Percentiles rank a stretch among this genome's conserved stretches.
Evolutionary conservation across 352 stramenopile species (phyloP).

Genomic region (Globisporangium radiosum): DNA sequence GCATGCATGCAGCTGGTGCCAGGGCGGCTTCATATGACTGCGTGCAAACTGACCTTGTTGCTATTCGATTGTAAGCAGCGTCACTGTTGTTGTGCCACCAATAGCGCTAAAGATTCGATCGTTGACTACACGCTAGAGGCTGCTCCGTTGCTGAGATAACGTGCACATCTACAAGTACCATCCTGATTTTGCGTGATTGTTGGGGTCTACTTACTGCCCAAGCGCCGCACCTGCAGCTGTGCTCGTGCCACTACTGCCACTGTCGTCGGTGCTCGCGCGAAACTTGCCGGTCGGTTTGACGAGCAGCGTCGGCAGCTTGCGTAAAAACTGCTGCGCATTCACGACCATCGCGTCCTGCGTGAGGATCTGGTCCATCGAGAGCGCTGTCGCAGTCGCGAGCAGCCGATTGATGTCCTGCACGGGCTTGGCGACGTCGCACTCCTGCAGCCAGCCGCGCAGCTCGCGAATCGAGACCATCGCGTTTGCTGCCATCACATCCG

Average conservation of each 20-base stretch:
- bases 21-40: too few species aligned
- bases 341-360: constrained; percentile 57
- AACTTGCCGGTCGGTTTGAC: constrained; percentile 40
- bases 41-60: too few species aligned
- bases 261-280: background rate
- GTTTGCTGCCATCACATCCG: background rate
- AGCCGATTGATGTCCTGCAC: constrained; percentile 44
- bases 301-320: constrained; percentile 35
- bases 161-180: background rate
- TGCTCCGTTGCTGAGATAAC: too few species aligned
- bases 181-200: background rate
- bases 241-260: background rate
- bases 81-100: too few species aligned
- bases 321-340: constrained; percentile 31
- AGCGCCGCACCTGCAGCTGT: background rate
- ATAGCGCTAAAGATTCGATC: too few species aligned
- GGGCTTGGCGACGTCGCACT: constrained; percentile 41
- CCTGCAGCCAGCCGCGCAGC: constrained; percentile 35
- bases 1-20: too few species aligned
- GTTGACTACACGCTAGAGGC: too few species aligned
- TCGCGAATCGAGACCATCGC: constrained; percentile 42
- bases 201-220: background rate
- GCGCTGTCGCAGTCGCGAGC: constrained; percentile 22
- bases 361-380: constrained; percentile 44
- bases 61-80: too few species aligned